Percentiles rank a stretch among this genome's conserved stretches.
These are phyloP conservation scores for Themeda triandra DNA, from an alignment of 176 grass and related monocot species.

Conservation along the genomic window DNA sequence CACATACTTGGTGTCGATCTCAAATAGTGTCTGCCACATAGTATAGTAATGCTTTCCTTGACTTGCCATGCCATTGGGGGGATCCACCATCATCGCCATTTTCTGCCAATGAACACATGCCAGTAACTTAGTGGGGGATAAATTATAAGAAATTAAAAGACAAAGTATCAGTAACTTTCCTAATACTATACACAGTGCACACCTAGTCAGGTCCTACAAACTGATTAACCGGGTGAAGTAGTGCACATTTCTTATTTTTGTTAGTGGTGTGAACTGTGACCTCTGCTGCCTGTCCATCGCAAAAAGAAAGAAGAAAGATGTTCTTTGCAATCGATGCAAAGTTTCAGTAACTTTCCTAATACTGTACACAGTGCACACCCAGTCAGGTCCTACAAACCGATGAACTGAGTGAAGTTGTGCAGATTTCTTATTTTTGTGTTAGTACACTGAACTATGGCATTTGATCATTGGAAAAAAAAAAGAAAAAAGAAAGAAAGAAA, in stretches of 20 bases:
- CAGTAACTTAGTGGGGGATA: neutral
- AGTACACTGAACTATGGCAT: too few relatives aligned
- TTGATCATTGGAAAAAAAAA: too few relatives aligned
- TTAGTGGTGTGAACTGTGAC: too few relatives aligned
- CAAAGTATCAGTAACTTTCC: neutral
- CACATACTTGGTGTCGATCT: constrained; percentile 57
- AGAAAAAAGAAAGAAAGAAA: too few relatives aligned
- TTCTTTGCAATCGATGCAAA: too few relatives aligned
- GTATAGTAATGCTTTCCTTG: constrained; percentile 65
- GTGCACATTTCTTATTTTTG: neutral
- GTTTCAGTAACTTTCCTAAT: too few relatives aligned
- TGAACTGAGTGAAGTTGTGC: too few relatives aligned
- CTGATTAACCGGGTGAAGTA: neutral
- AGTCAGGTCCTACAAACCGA: too few relatives aligned
- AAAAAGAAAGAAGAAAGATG: too few relatives aligned
- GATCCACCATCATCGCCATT: constrained; percentile 56
- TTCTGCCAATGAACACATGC: neutral
- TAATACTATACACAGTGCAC: neutral
- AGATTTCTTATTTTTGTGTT: too few relatives aligned
- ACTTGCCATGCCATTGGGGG: constrained; percentile 44
- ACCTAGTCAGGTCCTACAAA: neutral
- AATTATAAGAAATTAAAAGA: neutral
- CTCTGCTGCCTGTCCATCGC: too few relatives aligned
- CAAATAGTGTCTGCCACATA: constrained; percentile 60
- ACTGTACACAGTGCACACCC: too few relatives aligned